Percentiles rank a stretch among this genome's conserved stretches.
Evolutionary conservation across 2,329 filamentous ascomycete species (phyloP).

Genomic region (Tricladium varicosporioides): DNA sequence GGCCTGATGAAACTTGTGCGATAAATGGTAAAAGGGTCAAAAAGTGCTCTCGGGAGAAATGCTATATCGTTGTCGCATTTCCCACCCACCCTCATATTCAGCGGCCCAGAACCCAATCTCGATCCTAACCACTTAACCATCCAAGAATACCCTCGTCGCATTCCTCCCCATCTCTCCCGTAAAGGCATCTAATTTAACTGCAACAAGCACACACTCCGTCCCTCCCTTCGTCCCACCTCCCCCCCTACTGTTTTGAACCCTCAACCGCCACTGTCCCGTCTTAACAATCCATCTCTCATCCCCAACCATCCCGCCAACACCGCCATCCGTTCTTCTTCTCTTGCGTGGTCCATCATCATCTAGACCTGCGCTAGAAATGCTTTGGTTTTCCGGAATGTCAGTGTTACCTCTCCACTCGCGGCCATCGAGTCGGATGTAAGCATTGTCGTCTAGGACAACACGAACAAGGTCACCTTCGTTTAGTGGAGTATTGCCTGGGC

Average conservation of each 20-base stretch:
- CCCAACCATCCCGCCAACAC: constrained; percentile 22
- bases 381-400: constrained; percentile 3
- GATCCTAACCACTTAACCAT: background rate
- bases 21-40: no score
- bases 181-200: constrained; percentile 73
- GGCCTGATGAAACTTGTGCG: no score
- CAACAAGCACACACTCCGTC: constrained; percentile 70
- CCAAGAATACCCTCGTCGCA: constrained; percentile 54
- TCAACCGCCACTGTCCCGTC: constrained; percentile 70
- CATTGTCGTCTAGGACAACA: constrained; percentile 58
- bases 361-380: constrained; percentile 9
- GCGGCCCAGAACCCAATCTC: no score
- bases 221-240: constrained; percentile 44
- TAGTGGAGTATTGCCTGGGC: constrained; percentile 66
- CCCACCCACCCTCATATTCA: no score
- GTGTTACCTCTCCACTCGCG: constrained; percentile 27
- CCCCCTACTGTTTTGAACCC: constrained; percentile 51
- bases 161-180: constrained; percentile 68
- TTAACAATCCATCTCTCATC: constrained; percentile 55
- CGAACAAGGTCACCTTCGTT: constrained; percentile 66
- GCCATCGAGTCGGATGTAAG: constrained; percentile 59
- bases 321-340: constrained; percentile 8
- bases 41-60: no score
- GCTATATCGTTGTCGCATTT: no score
- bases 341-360: constrained; percentile 14